Evolutionary conservation across 257 asterid genomes (phyloP), one percentile per base, ranked within the genome.

Genomic region (Solanum pennellii): DNA sequence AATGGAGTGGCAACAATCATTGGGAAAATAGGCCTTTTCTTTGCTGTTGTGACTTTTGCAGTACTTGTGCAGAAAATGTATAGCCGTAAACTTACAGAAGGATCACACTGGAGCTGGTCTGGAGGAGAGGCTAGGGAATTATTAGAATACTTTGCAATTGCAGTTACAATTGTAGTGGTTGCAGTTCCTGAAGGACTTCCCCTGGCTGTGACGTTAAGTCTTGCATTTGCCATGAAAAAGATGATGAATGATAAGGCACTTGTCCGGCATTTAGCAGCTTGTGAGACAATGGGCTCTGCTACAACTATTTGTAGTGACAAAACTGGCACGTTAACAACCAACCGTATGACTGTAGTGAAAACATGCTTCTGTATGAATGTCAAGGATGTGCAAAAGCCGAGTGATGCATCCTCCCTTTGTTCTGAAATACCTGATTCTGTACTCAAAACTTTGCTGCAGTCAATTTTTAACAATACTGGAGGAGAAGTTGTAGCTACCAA

Each of bases 271-370:
- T 90, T 96, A 82, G 98, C 99, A 2, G 99, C 99, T 13, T 95
- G 99, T 86, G 99, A 96, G 90, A 96, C 99, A 8, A 96, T 96
- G 99, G 99, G 99, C 14, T 96, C 98, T 3, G 96, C 98, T 35
- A 96, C 99, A 0, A 94, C 95, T 39, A 95, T 96, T 14, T 96
- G 99, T 42, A 96, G 97, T 82, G 99, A 96, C 88, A 96, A 96
- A 89, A 96, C 99, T 0, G 99, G 99, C 59, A 96, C 99, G 3
- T 83, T 96, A 12, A 96, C 99, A 3, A 96, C 99, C 15, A 96
- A 96, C 82, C 95, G 90, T 56, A 96, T 96, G 99, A 94, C 97
- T 10, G 96, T 96, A 18, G 98, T 95, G 86, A 96, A 96, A 89
- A 89, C 96, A 0, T 95, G 98, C 93, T 90, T 95, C 52, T 90